Evolutionary conservation across 1,284 basidiomycete species (phyloP), one percentile per base, ranked within the genome.

Genomic region (Takashimella koratensis): DNA sequence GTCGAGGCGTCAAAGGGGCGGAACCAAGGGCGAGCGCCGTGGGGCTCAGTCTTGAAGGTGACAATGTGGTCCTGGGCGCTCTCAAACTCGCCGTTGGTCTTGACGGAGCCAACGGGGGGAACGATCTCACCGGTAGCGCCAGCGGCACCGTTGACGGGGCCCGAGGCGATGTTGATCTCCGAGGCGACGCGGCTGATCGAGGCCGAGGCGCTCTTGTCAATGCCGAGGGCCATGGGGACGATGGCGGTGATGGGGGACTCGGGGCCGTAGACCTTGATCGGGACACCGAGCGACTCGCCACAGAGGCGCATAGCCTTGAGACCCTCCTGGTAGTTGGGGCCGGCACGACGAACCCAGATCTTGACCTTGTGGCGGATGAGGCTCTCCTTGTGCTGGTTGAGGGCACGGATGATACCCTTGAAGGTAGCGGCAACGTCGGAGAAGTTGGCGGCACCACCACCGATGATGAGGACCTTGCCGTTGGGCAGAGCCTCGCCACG

Each of bases 281-380:
- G 90, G 59, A 98, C 93, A 59, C 95, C 95, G 63, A 98, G 87
- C 54, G 88, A 90, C 83, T 98, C 95, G 60, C 95, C 95, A 67
- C 98, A 88, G 21, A 97, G 84, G 62, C 93, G 88, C 93, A 98
- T 98, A 51, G 95, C 94, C 81, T 97, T 96, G 75, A 98, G 85
- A 78, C 94, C 95, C 76, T 98, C 95, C 81, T 98, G 96, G 83
- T 97, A 98, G 84, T 98, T 98, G 64, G 96, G 95, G 22, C 95
- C 95, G 76, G 94, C 96, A 76, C 95, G 93, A 70, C 95, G 90
- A 52, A 98, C 92, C 74, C 90, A 98, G 77, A 96, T 95, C 77
- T 84, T 86, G 76, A 95, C 91, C 58, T 84, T 79, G 80, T 95
- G 90, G 50, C 81, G 80, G 71, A 90, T 87, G 61, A 96, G 83